Evolutionary conservation across 495 filamentous ascomycete species (phyloP).

Genomic region (Penicillium crystallinum): DNA sequence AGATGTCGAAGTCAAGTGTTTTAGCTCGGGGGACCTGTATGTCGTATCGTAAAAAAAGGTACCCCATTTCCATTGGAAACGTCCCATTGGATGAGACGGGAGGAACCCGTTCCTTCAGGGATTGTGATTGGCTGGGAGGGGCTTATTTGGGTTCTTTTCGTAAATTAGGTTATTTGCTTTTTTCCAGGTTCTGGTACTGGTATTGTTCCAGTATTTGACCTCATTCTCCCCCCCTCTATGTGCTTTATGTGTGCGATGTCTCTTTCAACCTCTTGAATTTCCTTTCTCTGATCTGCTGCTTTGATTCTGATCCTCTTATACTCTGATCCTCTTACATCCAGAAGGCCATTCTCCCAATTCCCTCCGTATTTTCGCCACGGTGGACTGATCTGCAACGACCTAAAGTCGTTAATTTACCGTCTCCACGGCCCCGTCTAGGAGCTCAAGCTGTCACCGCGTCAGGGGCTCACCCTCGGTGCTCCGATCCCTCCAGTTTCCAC

Average conservation of each 20-base stretch:
- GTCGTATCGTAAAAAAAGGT: slow-evolving; percentile 13
- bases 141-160: background rate
- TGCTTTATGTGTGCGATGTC: background rate
- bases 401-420: slow-evolving; percentile 32
- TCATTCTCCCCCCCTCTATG: background rate
- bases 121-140: background rate
- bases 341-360: background rate
- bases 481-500: slow-evolving; percentile 29
- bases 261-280: background rate
- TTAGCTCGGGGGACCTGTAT: background rate
- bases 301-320: background rate
- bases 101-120: slow-evolving; percentile 7
- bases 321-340: background rate
- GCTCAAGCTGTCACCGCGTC: slow-evolving; percentile 41
- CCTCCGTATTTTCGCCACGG: slow-evolving; percentile 6
- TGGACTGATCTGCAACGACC: slow-evolving; percentile 29
- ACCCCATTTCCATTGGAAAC: slow-evolving; percentile 6
- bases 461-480: slow-evolving; percentile 37
- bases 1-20: background rate
- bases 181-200: background rate
- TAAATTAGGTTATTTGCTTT: background rate
- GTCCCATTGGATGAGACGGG: slow-evolving; percentile 19
- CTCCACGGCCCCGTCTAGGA: slow-evolving; percentile 38
- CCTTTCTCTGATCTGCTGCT: background rate
- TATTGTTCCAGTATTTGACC: background rate